These are phyloP conservation scores for Cercospora brassicicola DNA, from an alignment of 2,329 filamentous ascomycete species.

Conservation along the genomic window DNA sequence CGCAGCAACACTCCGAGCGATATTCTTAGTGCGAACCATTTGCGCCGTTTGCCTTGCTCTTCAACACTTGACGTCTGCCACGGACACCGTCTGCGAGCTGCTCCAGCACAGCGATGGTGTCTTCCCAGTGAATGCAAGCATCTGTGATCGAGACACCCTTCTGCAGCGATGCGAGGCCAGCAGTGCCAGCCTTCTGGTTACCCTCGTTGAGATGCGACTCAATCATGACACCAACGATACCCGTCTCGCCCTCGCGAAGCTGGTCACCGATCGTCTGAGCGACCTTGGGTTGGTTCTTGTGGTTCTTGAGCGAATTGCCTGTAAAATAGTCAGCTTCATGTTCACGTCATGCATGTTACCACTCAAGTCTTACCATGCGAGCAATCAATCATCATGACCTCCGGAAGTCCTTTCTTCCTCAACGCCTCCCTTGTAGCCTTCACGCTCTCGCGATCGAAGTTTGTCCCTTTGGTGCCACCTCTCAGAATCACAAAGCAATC, in stretches of 20 bases:
- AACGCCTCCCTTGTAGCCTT: constrained; percentile 75
- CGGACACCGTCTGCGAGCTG: constrained; percentile 82
- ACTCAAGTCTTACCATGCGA: constrained; percentile 65
- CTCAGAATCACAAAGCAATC: constrained; percentile 96
- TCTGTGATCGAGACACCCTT: constrained; percentile 94
- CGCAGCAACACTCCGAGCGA: too few relatives aligned
- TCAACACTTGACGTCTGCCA: constrained; percentile 60
- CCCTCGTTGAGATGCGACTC: constrained; percentile 95
- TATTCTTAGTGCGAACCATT: constrained; percentile 26
- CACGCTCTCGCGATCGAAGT: constrained; percentile 86
- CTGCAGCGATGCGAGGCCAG: constrained; percentile 75
- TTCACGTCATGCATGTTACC: too few relatives aligned
- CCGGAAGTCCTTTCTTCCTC: constrained; percentile 76
- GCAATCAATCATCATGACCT: constrained; percentile 97
- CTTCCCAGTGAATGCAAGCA: constrained; percentile 92
- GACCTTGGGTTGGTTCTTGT: constrained; percentile 95
- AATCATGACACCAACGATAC: constrained; percentile 96
- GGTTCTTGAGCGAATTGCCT: constrained; percentile 97
- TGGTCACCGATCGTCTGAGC: constrained; percentile 80
- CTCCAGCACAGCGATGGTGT: constrained; percentile 77
- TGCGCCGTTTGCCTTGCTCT: constrained; percentile 33
- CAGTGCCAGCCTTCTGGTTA: constrained; percentile 67
- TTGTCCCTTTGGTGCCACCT: constrained; percentile 87
- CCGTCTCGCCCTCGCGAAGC: constrained; percentile 79
- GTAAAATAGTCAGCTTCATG: background rate